A percentile compares a stretch with the other conserved stretches of the same genome.
Conservation (phyloP, 768 basidiomycete genomes). For the Podaxis carcinomalis region DNA sequence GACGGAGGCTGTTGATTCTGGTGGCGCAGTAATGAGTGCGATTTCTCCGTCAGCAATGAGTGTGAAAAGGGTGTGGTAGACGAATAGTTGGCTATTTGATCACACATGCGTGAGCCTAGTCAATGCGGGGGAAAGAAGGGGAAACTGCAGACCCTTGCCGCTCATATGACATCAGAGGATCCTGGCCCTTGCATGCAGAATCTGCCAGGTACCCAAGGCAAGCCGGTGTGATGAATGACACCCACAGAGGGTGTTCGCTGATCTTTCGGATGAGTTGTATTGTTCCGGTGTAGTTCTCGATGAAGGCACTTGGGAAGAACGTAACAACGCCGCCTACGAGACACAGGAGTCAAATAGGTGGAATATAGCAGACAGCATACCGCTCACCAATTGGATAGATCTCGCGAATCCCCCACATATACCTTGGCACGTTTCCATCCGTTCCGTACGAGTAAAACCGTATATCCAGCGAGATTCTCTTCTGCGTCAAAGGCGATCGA, state of each 20-base stretch:
- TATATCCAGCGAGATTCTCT: slow-evolving; percentile 41
- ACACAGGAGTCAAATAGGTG: not conserved
- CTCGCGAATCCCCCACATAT: slow-evolving; percentile 59
- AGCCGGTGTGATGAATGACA: slow-evolving; percentile 60
- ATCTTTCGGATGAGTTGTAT: slow-evolving; percentile 46
- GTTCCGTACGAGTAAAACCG: slow-evolving; percentile 71
- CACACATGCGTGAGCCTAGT: not conserved
- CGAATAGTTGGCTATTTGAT: slow-evolving; percentile 33
- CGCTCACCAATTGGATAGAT: slow-evolving; percentile 64
- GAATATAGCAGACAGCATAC: not conserved
- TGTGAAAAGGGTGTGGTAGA: slow-evolving; percentile 35
- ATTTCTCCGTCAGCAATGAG: slow-evolving; percentile 55
- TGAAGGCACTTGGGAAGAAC: slow-evolving; percentile 59
- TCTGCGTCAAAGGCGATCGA: slow-evolving; percentile 43
- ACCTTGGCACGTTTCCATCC: slow-evolving; percentile 44
- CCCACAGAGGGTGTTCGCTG: slow-evolving; percentile 62
- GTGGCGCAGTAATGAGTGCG: slow-evolving; percentile 49
- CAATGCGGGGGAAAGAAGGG: not conserved
- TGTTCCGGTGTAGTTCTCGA: slow-evolving; percentile 46
- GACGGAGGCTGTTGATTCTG: slow-evolving; percentile 18
- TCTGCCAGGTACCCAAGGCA: slow-evolving; percentile 51
- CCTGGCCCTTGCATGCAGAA: slow-evolving; percentile 29
- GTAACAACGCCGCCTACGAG: slow-evolving; percentile 66
- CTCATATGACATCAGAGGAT: slow-evolving; percentile 37
- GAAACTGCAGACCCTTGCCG: slow-evolving; percentile 25